Evolutionary conservation across 768 basidiomycete genomes (phyloP), one percentile per base, ranked within the genome.

Genomic region (Lactarius sanguifluus): DNA sequence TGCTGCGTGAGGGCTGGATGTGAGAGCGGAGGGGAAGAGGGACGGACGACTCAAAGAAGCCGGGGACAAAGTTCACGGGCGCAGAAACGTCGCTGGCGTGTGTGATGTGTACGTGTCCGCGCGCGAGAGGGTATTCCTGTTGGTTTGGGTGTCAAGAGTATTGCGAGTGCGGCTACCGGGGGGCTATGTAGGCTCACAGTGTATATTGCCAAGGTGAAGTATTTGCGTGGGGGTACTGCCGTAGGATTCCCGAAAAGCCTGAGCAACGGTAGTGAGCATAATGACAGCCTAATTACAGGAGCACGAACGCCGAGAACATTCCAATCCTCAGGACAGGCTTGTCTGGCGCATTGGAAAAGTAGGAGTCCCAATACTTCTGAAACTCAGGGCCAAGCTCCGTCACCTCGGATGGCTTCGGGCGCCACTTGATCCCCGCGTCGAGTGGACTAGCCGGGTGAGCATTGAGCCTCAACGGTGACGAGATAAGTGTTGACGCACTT

Each of bases 361-460:
- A 83, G 12, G 74, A 72, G 8, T 79, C 74, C 87, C 86, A 87
- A 54, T 79, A 75, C 30, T 75, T 56, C 30, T 77, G 71, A 70
- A 88, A 88, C 7, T 72, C 78, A 7, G 82, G 78, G 1, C 79
- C 79, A 36, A 88, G 74, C 20, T 77, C 77, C 57, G 80, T 76
- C 28, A 86, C 76, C 50, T 88, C 87, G 8, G 78, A 76, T 3
- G 70, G 69, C 20, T 74, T 80, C 5, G 87, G 87, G 30, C 88
- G 79, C 15, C 86, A 70, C 70, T 86, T 87, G 66, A 85, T 79
- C 5, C 83, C 86, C 36, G 81, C 80, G 68, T 88, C 84, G 38
- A 83, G 69, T 3, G 57, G 25, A 34, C 60, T 61, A 32, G 2
- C 25, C 13, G 5, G n/a, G 32, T 30, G 18, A 25, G 13, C 13